Conservation (phyloP, 495 filamentous ascomycete genomes). For the Penicillium goetzii region DNA sequence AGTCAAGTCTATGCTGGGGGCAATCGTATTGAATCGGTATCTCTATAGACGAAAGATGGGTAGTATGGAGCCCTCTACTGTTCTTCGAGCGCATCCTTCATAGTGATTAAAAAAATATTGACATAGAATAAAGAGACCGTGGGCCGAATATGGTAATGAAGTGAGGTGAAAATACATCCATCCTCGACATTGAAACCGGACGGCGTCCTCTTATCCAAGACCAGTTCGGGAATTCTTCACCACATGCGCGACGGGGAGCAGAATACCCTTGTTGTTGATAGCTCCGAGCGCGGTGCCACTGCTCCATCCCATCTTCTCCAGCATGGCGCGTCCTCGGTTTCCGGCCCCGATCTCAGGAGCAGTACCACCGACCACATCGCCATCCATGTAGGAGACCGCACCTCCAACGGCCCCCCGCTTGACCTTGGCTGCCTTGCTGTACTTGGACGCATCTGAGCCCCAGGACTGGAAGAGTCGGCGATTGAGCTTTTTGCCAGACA, state of each 20-base stretch:
- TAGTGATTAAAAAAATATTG: neutral
- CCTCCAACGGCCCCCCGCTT: conserved; percentile 46
- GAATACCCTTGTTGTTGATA: conserved; percentile 81
- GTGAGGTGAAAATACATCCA: neutral
- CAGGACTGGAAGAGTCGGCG: conserved; percentile 39
- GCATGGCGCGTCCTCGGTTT: conserved; percentile 83
- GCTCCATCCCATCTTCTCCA: conserved; percentile 98
- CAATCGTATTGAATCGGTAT: neutral
- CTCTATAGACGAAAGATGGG: neutral
- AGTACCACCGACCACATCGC: conserved; percentile 84
- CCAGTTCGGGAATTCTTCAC: conserved; percentile 86
- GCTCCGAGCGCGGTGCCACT: conserved; percentile 86
- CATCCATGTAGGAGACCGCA: conserved; percentile 70
- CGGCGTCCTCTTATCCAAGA: conserved; percentile 61
- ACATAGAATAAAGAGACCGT: neutral
- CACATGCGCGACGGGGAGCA: conserved; percentile 83
- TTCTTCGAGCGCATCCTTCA: neutral
- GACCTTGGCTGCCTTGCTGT: conserved; percentile 28
- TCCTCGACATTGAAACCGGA: neutral
- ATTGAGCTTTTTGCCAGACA: conserved; percentile 39
- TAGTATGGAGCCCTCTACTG: neutral
- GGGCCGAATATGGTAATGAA: neutral
- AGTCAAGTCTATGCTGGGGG: neutral
- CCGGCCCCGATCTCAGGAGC: conserved; percentile 83
- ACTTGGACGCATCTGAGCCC: conserved; percentile 25